These are phyloP conservation scores for Penicillium verhagenii DNA, from an alignment of 495 filamentous ascomycete genomes.

Conservation along the genomic window DNA sequence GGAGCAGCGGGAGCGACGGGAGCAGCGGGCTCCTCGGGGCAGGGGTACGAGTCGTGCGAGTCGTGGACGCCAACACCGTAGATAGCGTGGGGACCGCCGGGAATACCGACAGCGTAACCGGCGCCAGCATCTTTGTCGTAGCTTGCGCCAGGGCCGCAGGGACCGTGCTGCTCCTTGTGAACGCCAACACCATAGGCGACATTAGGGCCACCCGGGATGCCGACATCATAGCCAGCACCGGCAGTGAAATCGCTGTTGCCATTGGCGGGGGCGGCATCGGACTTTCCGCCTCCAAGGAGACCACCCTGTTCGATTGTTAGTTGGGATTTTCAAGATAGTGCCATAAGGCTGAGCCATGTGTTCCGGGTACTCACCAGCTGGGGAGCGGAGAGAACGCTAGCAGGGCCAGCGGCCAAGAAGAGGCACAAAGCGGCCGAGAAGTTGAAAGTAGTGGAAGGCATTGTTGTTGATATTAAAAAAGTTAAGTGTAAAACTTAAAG, in stretches of 20 bases:
- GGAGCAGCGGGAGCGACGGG: slow-evolving; percentile 8
- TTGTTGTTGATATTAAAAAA: slow-evolving; percentile 13
- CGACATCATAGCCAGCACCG: slow-evolving; percentile 26
- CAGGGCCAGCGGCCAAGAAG: slow-evolving; percentile 33
- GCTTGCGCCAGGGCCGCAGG: slow-evolving; percentile 21
- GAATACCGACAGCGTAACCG: slow-evolving; percentile 28
- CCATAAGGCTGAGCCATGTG: slow-evolving; percentile 12
- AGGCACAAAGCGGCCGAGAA: slow-evolving; percentile 38
- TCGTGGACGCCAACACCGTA: slow-evolving; percentile 22
- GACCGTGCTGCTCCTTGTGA: slow-evolving; percentile 16
- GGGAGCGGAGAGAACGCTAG: slow-evolving; percentile 33
- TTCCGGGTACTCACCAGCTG: slow-evolving; percentile 18
- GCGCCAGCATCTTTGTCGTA: slow-evolving; percentile 19
- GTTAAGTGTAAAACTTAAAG: slow-evolving; percentile 1
- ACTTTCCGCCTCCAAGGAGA: slow-evolving; percentile 11
- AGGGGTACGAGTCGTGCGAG: slow-evolving; percentile 19
- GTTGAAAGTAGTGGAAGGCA: slow-evolving; percentile 33
- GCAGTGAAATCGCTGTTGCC: slow-evolving; percentile 29
- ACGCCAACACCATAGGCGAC: slow-evolving; percentile 21
- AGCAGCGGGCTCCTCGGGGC: slow-evolving; percentile 16
- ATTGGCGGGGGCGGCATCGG: slow-evolving; percentile 12
- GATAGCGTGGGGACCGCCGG: slow-evolving; percentile 28
- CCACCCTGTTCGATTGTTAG: slow-evolving; percentile 9
- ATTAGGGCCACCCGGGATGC: slow-evolving; percentile 30
- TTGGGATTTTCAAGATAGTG: no score